A percentile compares a stretch with the other conserved stretches of the same genome.
Conservation (phyloP, 768 basidiomycete species). For the Tricholomella constricta region DNA sequence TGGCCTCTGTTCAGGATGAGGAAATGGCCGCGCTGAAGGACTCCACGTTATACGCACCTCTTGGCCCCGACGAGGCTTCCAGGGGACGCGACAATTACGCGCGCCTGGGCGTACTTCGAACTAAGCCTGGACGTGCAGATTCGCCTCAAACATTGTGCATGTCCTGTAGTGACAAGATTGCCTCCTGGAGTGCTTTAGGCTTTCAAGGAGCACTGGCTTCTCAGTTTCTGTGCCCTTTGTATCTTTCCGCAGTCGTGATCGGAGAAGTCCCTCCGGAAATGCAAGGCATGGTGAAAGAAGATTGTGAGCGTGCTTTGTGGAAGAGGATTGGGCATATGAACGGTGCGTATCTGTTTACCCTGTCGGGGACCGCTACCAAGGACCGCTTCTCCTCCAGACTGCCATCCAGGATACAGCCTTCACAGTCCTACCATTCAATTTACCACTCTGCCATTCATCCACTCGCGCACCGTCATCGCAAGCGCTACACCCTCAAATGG, state of each 20-base stretch:
- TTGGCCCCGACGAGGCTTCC: slow-evolving; percentile 44
- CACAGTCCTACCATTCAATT: slow-evolving; percentile 57
- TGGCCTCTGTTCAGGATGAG: slow-evolving; percentile 74
- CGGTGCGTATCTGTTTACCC: slow-evolving; percentile 34
- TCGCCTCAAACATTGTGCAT: slow-evolving; percentile 80
- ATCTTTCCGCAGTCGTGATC: slow-evolving; percentile 65
- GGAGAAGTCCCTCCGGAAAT: slow-evolving; percentile 61
- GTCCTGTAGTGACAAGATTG: slow-evolving; percentile 96
- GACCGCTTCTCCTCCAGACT: slow-evolving; percentile 31
- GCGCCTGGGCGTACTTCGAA: slow-evolving; percentile 76
- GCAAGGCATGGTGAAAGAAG: slow-evolving; percentile 45
- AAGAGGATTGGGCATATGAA: slow-evolving; percentile 46
- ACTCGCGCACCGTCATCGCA: slow-evolving; percentile 46
- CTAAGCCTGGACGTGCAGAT: slow-evolving; percentile 93
- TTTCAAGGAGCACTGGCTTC: slow-evolving; percentile 82
- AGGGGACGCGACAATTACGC: slow-evolving; percentile 84
- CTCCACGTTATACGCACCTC: slow-evolving; percentile 33
- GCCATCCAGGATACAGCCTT: slow-evolving; percentile 48
- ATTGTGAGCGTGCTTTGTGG: slow-evolving; percentile 73
- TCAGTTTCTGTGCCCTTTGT: slow-evolving; percentile 57
- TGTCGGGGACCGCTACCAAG: background rate
- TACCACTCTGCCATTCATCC: slow-evolving; percentile 58
- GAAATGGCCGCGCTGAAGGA: slow-evolving; percentile 73
- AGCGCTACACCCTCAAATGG: slow-evolving; percentile 29
- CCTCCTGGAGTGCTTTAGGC: slow-evolving; percentile 81